Conservation (phyloP, 2,329 filamentous ascomycete species). For the Catunica adiposa region DNA sequence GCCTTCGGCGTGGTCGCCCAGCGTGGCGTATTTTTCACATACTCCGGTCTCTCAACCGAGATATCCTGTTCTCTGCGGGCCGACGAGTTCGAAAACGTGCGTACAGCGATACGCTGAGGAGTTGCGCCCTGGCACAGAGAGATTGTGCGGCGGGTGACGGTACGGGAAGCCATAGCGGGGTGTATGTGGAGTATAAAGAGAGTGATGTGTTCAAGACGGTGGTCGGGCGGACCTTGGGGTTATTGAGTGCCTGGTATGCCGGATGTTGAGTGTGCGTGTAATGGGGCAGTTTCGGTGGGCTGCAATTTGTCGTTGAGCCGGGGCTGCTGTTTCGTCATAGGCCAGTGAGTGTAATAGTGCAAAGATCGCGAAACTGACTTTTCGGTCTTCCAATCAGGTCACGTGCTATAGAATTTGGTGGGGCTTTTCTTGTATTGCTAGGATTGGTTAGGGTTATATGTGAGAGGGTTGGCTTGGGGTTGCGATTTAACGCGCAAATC, state of each 20-base stretch:
- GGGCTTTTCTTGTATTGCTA: neutral
- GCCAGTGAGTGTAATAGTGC: neutral
- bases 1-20: conserved; percentile 54
- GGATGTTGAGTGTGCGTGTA: neutral
- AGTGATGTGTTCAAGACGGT: neutral
- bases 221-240: neutral
- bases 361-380: conserved; percentile 10
- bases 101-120: neutral
- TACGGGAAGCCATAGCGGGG: conserved; percentile 1
- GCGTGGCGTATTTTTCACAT: conserved; percentile 29
- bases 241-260: neutral
- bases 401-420: conserved; percentile 7
- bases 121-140: neutral
- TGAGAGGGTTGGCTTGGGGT: neutral
- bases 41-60: neutral
- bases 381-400: conserved; percentile 6
- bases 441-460: neutral
- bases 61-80: neutral
- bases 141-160: neutral
- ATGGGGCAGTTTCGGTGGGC: neutral
- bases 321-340: conserved; percentile 2
- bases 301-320: neutral
- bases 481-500: neutral
- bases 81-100: neutral
- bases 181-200: neutral